Evolutionary conservation across 75 land plant genomes (phyloP), one percentile per base, ranked within the genome.

Genomic region (Selaginella moellendorffii): DNA sequence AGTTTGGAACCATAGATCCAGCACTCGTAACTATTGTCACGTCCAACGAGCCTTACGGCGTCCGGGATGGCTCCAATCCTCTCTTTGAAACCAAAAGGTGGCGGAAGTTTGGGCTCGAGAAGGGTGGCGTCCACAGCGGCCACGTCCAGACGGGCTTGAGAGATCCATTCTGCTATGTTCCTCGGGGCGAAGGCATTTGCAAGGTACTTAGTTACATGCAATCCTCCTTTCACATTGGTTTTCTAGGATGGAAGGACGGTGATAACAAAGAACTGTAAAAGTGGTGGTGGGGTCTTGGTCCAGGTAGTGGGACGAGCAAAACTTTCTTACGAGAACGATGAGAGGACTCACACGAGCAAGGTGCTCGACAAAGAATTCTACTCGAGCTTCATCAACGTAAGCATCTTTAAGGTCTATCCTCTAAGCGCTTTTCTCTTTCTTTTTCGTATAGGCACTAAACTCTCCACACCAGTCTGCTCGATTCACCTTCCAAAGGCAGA

Each of bases 1-100:
- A 88, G 21, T 82, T 82, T 73, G 81, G 85, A 27, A 81, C 74
- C 22, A 74, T 88, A 80, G 52, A 76, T 52, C 82, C 72, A 27
- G 62, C 63, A 68, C 82, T 85, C 28, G 68, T 88, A 27, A 85
- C 88, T 17, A 88, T 88, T 0, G 67, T 88, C 42, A 85, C 93
- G 28, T 88, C 93, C 29, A 88, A 88, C 54, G 65, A 73, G 64
- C 93, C 88, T 26, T 85, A 82, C 71, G 89, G 89, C 46, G 46
- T 5, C 46, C 63, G 69, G 23, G 83, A 85, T 74, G 80, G 85
- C 22, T 82, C 89, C 17, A 88, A 88, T 69, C 85, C 93, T 26
- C 76, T 85, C 72, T 85, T 85, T 59, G 72, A 82, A 70, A 77
- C 63, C 18, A 72, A 73, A 18, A 21, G 30, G 21, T 31, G 61